phyloP scores from a whole-genome alignment of 768 basidiomycete genomes.

The Coprinopsis strossmayeri region DNA sequence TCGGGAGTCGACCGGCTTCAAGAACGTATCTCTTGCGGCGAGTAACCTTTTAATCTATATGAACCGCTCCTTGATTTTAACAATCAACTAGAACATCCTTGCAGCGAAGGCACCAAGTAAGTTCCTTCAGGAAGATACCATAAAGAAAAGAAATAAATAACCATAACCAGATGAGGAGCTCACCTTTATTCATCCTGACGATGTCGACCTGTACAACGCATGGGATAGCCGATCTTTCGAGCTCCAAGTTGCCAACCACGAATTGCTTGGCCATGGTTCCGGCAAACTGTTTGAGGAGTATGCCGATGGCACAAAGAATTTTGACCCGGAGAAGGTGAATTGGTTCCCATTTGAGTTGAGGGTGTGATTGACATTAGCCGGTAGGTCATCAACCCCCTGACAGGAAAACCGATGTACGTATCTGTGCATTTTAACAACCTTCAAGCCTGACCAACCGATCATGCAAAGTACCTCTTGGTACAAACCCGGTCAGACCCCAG shows the following conservation, averaged over 20 bases:
- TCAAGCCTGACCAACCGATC: slow-evolving; percentile 4
- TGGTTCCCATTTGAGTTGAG: too few relatives aligned
- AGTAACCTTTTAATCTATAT: slow-evolving; percentile 17
- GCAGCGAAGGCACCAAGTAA: slow-evolving; percentile 81
- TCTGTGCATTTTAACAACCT: background rate
- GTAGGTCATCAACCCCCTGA: slow-evolving; percentile 80
- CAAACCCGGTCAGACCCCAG: slow-evolving; percentile 79
- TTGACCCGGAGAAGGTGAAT: slow-evolving; percentile 68
- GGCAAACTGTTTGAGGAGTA: slow-evolving; percentile 80
- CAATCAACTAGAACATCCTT: slow-evolving; percentile 70
- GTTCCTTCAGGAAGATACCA: slow-evolving; percentile 15
- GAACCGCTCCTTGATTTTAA: background rate
- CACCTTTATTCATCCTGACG: slow-evolving; percentile 79
- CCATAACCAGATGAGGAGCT: slow-evolving; percentile 64
- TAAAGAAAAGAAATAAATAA: slow-evolving; percentile 1
- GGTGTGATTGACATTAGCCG: background rate
- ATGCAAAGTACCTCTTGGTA: slow-evolving; percentile 73
- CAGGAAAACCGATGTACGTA: slow-evolving; percentile 64
- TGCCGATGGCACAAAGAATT: slow-evolving; percentile 73
- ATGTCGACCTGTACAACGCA: slow-evolving; percentile 62
- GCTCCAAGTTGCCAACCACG: slow-evolving; percentile 87
- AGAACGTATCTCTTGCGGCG: slow-evolving; percentile 82
- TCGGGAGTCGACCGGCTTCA: slow-evolving; percentile 77
- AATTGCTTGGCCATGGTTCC: slow-evolving; percentile 79
- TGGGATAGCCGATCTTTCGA: slow-evolving; percentile 82